phyloP scores from a whole-genome alignment of 176 grass and related monocot species.

The Calamus simplicifolius region DNA sequence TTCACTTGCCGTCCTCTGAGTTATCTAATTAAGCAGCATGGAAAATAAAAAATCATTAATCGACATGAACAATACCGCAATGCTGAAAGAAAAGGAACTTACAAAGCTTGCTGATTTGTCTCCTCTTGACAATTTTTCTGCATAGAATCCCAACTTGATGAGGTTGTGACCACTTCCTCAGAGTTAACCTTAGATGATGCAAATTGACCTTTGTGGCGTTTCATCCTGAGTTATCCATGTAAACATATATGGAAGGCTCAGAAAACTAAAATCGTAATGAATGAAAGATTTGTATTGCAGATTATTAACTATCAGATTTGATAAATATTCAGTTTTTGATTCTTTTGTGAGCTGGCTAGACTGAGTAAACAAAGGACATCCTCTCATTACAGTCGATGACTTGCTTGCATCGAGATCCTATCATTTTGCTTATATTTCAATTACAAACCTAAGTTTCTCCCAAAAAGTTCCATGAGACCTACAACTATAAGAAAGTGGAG shows the following conservation, averaged over 20 bases:
- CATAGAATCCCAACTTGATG: background rate
- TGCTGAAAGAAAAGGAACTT: background rate
- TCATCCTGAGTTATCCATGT: slow-evolving; percentile 23
- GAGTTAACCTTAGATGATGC: background rate
- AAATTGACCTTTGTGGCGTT: slow-evolving; percentile 37
- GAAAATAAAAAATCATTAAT: background rate
- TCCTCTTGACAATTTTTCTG: background rate
- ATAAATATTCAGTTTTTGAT: too few species aligned
- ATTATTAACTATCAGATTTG: too few species aligned
- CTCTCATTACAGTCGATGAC: too few species aligned
- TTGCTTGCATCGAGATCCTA: too few species aligned
- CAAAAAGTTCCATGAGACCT: too few species aligned
- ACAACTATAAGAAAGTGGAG: too few species aligned
- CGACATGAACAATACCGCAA: background rate
- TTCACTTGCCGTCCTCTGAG: background rate
- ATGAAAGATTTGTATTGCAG: too few species aligned
- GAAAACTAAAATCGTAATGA: too few species aligned
- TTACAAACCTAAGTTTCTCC: too few species aligned
- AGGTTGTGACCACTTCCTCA: background rate
- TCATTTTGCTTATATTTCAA: too few species aligned
- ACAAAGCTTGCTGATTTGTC: slow-evolving; percentile 14
- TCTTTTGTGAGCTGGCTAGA: too few species aligned
- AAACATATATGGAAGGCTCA: background rate
- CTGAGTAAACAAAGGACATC: too few species aligned
- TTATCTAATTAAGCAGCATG: background rate